Evolutionary conservation across 805 yeast species (phyloP), one percentile per base, ranked within the genome.

Genomic region (Candida alai): DNA sequence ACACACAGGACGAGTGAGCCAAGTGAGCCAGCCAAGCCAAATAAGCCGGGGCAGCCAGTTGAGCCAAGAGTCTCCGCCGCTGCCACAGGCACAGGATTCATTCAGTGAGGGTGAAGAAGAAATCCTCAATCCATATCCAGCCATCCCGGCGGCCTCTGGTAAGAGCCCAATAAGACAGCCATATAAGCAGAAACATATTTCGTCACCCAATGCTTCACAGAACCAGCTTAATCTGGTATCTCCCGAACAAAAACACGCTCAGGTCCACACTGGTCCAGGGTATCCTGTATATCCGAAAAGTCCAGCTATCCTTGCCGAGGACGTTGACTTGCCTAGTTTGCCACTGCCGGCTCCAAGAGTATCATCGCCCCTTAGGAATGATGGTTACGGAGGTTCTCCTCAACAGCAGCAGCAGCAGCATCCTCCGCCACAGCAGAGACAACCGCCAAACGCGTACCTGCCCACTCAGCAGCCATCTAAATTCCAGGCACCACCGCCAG

Each of bases 171-270:
- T n/a, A n/a, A n/a, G n/a, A n/a, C n/a, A n/a, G n/a, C 27, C 19
- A 12, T 43, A 45, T 28, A 54, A 48, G 41, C 67, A 66, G 13
- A 49, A 54, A 31, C 56, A 50, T 28, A 62, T 63, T 14, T 41
- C 53, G 15, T 52, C 62, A 7, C 68, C 65, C 9, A 54, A 52
- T 42, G 39, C 47, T 21, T 44, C 56, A 2, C 65, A 56, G 34
- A 57, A 57, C 31, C 54, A 51, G 30, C 10, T 26, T 11, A 28
- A 24, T 21, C 21, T 27, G 25, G 32, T 14, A 39, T 36, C 40
- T 13, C 37, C 43, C n/a, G 40, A 37, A 10, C 16, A 14, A 11
- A 33, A 28, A 30, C 25, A 32, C 12, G 27, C 30, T 6, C 16
- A 14, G 7, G 28, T n/a, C 10, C 19, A 17, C 13, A 13, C 24